Percentiles rank a stretch among this genome's conserved stretches.
Conservation (phyloP, 2,329 filamentous ascomycete genomes). For the Dryadomyces sulphureus region DNA sequence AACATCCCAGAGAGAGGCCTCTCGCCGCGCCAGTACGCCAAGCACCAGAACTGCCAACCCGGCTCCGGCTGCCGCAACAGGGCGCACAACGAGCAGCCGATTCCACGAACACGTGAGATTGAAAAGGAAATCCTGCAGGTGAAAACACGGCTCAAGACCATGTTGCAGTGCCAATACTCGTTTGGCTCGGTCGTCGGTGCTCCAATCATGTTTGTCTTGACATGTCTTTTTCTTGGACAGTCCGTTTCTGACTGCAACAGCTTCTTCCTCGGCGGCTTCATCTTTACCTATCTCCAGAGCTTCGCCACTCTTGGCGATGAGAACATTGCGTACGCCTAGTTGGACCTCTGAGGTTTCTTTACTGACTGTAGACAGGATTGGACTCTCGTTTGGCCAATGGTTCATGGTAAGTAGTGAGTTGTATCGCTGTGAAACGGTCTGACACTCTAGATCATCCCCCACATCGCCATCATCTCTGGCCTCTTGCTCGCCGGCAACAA, state of each 20-base stretch:
- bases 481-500: slow-evolving; percentile 16
- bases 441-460: slow-evolving; percentile 12
- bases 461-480: slow-evolving; percentile 15
- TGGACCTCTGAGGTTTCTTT: background rate
- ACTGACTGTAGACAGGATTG: background rate
- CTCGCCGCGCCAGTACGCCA: slow-evolving; percentile 12
- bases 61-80: background rate
- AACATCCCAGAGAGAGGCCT: slow-evolving; percentile 4
- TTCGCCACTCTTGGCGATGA: slow-evolving; percentile 10
- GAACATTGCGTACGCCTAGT: slow-evolving; percentile 6
- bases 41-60: background rate
- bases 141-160: slow-evolving; percentile 13
- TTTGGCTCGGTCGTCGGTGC: slow-evolving; percentile 15
- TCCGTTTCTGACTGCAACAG: background rate
- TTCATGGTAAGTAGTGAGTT: slow-evolving; percentile 10
- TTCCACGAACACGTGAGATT: slow-evolving; percentile 2
- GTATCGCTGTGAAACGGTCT: background rate
- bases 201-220: slow-evolving; percentile 9
- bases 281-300: slow-evolving; percentile 13
- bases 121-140: slow-evolving; percentile 6
- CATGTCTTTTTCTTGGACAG: background rate
- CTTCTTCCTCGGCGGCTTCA: slow-evolving; percentile 16
- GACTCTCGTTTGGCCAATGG: slow-evolving; percentile 12
- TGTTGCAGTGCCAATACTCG: slow-evolving; percentile 14
- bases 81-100: slow-evolving; percentile 6